Evolutionary conservation across 139 green algal species (phyloP), one percentile per base, ranked within the genome.

Genomic region (Asterochloris erici): DNA sequence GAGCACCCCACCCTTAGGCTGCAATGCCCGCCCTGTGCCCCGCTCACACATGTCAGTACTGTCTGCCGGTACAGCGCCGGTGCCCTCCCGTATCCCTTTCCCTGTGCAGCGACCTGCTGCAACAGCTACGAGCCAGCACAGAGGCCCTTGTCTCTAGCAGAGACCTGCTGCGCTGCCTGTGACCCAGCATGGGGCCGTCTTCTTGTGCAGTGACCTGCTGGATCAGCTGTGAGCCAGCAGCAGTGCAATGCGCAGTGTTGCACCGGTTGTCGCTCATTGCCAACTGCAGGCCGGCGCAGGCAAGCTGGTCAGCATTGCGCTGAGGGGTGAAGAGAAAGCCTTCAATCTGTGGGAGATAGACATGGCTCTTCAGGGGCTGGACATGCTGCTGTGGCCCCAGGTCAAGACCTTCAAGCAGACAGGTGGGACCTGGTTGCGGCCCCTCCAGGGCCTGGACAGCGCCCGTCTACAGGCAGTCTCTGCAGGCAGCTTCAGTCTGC

Each of bases 371-470:
- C 66, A 78, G 24, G 71, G 70, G 64, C 70, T 71, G 14, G 80
- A 79, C 71, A 70, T 84, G 27, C 80, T 84, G 80, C 80, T 84
- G 71, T 84, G 80, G 80, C 70, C 80, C 70, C 61, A 63, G 54
- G 54, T 82, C 63, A 74, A 82, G 63, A 14, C 61, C n/a, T 29
- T 66, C 63, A 74, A 82, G 29, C 23, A 80, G 38, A 68, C 60
- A 47, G 76, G 76, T 80, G 14, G 47, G 16, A 23, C 12, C 19
- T 54, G 23, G 16, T 54, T 76, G 26, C 73, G 21, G 26, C 10
- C 54, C 14, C 73, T 17, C 14, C 23, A 47, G 12, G 29, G 70
- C 21, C 66, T 26, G 21, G 19, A 2, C 66, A 71, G 21, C 21
- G 66, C 66, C 21, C 66, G 17, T 9, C 1, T 9, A 71, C 21